Evolutionary conservation across 257 asterid species (phyloP).

Genomic region (Penstemon newberryi): DNA sequence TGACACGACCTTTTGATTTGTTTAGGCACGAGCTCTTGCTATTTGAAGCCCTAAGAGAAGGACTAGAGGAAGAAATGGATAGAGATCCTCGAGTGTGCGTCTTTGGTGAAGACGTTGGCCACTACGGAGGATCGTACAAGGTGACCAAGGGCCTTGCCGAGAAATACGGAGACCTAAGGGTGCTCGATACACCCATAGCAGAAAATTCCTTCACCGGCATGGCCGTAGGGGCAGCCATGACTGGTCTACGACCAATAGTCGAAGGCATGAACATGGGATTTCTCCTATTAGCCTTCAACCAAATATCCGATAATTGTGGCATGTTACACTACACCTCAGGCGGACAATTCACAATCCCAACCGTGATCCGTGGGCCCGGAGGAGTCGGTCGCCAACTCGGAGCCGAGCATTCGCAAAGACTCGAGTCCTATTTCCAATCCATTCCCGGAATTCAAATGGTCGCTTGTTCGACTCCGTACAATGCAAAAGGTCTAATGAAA

Average conservation of each 20-base stretch:
- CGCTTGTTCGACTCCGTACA: slow-evolving; percentile 59
- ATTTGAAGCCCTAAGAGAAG: slow-evolving; percentile 84
- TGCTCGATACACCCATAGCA: slow-evolving; percentile 85
- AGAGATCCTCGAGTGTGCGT: slow-evolving; percentile 75
- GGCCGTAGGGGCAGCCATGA: slow-evolving; percentile 90
- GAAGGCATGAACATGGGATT: slow-evolving; percentile 98
- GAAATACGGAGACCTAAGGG: slow-evolving; percentile 79
- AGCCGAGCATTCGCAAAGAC: slow-evolving; percentile 62
- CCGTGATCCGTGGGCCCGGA: slow-evolving; percentile 88
- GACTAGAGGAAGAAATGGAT: slow-evolving; percentile 89
- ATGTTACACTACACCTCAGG: slow-evolving; percentile 94
- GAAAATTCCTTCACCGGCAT: slow-evolving; percentile 90
- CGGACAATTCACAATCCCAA: slow-evolving; percentile 79
- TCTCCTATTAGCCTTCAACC: slow-evolving; percentile 81
- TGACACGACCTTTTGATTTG: slow-evolving; percentile 4
- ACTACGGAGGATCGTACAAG: slow-evolving; percentile 87
- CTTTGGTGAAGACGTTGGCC: slow-evolving; percentile 90
- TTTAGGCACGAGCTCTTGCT: slow-evolving; percentile 80
- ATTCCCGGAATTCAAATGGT: slow-evolving; percentile 59
- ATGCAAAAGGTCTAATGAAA: slow-evolving; percentile 59
- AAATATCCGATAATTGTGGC: slow-evolving; percentile 87
- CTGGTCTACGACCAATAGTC: slow-evolving; percentile 73
- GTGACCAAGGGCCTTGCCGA: slow-evolving; percentile 71
- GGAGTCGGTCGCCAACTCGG: slow-evolving; percentile 76
- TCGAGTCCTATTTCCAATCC: slow-evolving; percentile 58